These are phyloP conservation scores for Erigeron philadelphicus DNA, from an alignment of 140 eudicot genomes.

Conservation along the genomic window DNA sequence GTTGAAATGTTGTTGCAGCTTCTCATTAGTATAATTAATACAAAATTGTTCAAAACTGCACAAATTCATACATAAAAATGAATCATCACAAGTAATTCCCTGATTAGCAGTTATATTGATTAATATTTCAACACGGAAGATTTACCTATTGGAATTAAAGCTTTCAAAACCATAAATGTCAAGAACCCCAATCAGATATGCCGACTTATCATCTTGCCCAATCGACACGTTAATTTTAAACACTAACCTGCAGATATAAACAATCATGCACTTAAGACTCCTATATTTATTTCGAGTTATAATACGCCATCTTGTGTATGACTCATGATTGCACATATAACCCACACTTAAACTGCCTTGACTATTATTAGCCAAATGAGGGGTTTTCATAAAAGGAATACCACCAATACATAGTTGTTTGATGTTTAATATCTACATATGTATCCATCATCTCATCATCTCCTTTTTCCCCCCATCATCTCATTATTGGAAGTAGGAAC, in stretches of 20 bases:
- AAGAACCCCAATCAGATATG: constrained; percentile 87
- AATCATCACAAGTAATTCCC: constrained; percentile 16
- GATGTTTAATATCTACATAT: constrained; percentile 13
- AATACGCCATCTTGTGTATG: constrained; percentile 12
- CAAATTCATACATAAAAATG: constrained; percentile 21
- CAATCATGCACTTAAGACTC: constrained; percentile 18
- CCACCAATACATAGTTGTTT: not conserved
- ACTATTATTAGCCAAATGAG: not conserved
- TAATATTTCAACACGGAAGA: constrained; percentile 16
- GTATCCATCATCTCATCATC: constrained; percentile 6
- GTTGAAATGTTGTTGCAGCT: constrained; percentile 97
- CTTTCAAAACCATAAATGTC: constrained; percentile 98
- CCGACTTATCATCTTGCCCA: constrained; percentile 89
- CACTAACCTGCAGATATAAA: constrained; percentile 66
- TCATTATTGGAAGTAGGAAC: constrained; percentile 13
- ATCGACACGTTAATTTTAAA: constrained; percentile 80
- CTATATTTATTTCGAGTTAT: constrained; percentile 16
- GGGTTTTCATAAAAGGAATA: not conserved
- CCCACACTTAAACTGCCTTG: constrained; percentile 13
- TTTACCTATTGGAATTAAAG: constrained; percentile 71
- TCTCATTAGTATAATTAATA: constrained; percentile 91
- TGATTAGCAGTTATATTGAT: not conserved
- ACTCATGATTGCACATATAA: constrained; percentile 18
- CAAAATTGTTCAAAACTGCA: constrained; percentile 98
- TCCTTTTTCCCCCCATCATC: not conserved